Percentiles rank a stretch among this genome's conserved stretches.
Evolutionary conservation across 2,329 filamentous ascomycete genomes (phyloP).

Genomic region (Coleophoma cylindrospora): DNA sequence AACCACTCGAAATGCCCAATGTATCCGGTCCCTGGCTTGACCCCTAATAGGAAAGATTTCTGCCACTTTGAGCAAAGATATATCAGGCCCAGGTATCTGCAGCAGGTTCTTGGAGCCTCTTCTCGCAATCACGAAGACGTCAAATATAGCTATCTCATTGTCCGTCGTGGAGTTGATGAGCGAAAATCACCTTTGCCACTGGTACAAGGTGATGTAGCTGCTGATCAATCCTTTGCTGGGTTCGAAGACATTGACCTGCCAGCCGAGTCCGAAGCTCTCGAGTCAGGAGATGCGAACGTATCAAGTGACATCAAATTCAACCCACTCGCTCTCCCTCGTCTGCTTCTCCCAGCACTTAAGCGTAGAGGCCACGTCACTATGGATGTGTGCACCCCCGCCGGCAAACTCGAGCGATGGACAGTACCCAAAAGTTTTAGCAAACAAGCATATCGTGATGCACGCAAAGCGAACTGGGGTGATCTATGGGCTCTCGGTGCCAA

Average conservation of each 20-base stretch:
- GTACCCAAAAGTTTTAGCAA: slow-evolving; percentile 77
- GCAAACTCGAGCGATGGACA: slow-evolving; percentile 87
- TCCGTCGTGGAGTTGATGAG: slow-evolving; percentile 66
- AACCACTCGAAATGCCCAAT: slow-evolving; percentile 87
- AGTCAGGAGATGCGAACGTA: slow-evolving; percentile 3
- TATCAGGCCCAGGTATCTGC: slow-evolving; percentile 76
- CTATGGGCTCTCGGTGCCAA: slow-evolving; percentile 95
- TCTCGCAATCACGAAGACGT: slow-evolving; percentile 85
- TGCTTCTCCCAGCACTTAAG: slow-evolving; percentile 79
- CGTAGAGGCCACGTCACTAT: slow-evolving; percentile 81
- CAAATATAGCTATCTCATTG: slow-evolving; percentile 81
- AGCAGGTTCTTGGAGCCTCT: slow-evolving; percentile 63
- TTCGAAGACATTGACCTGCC: slow-evolving; percentile 49
- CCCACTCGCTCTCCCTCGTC: slow-evolving; percentile 69
- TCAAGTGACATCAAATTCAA: slow-evolving; percentile 29
- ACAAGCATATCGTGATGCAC: slow-evolving; percentile 84
- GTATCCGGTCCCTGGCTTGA: slow-evolving; percentile 69
- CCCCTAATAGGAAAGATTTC: slow-evolving; percentile 75
- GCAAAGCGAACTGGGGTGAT: slow-evolving; percentile 88
- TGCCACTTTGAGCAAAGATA: slow-evolving; percentile 91
- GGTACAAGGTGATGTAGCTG: slow-evolving; percentile 49
- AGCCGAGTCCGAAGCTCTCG: slow-evolving; percentile 4
- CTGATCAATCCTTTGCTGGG: slow-evolving; percentile 65
- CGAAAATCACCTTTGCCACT: slow-evolving; percentile 33
- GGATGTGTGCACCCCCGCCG: slow-evolving; percentile 84